phyloP scores from a whole-genome alignment of 179 eudicot genomes.

The Spinacia oleracea region DNA sequence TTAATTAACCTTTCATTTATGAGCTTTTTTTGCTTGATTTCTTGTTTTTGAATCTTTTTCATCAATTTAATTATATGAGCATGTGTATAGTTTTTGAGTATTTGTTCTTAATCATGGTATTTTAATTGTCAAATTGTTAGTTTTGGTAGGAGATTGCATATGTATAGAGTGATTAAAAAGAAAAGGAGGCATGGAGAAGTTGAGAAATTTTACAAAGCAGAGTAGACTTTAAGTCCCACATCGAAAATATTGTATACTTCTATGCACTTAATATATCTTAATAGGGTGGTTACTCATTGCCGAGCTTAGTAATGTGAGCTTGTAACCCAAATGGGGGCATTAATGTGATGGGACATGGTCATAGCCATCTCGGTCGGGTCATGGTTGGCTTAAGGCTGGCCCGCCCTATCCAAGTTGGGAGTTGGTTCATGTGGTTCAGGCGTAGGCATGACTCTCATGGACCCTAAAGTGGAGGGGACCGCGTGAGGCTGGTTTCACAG shows the following conservation, averaged over 20 bases:
- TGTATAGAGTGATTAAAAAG: not conserved
- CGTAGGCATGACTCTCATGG: no score
- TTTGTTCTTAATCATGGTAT: no score
- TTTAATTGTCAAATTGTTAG: no score
- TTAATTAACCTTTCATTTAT: not conserved
- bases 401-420: no score
- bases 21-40: not conserved
- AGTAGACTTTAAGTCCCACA: constrained; percentile 7
- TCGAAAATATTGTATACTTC: not conserved
- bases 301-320: constrained; percentile 16
- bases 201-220: not conserved
- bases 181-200: not conserved
- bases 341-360: constrained; percentile 1
- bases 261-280: not conserved
- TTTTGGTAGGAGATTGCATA: no score
- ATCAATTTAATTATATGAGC: no score
- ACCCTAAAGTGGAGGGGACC: no score
- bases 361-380: not conserved
- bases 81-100: no score
- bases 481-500: no score
- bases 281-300: accelerated
- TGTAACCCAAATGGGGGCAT: constrained; percentile 6
- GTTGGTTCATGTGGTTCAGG: no score
- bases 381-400: not conserved
- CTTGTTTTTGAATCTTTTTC: not conserved